These are phyloP conservation scores for Aspergillus sclerotioniger DNA, from an alignment of 495 filamentous ascomycete species.

Conservation along the genomic window DNA sequence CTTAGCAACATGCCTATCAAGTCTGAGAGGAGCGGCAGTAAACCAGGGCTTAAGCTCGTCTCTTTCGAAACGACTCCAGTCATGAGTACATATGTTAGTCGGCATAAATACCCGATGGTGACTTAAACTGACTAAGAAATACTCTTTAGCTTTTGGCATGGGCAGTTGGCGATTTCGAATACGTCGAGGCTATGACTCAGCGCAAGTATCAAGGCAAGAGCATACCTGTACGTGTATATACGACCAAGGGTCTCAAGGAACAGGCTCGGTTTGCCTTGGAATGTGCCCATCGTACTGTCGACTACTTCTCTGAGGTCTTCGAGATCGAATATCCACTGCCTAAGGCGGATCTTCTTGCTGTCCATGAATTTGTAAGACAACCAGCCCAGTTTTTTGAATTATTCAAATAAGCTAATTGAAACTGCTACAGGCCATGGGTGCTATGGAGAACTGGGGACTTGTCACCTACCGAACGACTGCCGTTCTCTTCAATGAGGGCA, in stretches of 20 bases:
- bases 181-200: conserved; percentile 84
- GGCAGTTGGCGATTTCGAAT: conserved; percentile 96
- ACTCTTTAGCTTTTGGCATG: conserved; percentile 71
- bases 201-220: conserved; percentile 84
- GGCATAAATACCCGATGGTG: background rate
- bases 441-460: conserved; percentile 90
- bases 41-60: conserved; percentile 69
- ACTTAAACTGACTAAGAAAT: conserved; percentile 13
- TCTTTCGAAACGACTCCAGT: conserved; percentile 82
- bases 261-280: conserved; percentile 84
- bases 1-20: conserved; percentile 94
- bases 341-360: conserved; percentile 91
- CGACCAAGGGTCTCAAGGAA: conserved; percentile 83
- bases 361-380: conserved; percentile 86
- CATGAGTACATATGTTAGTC: conserved; percentile 88
- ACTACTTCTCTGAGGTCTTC: conserved; percentile 93
- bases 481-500: conserved; percentile 87
- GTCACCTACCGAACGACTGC: conserved; percentile 94
- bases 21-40: conserved; percentile 54
- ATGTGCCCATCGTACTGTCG: conserved; percentile 83
- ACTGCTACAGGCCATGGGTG: conserved; percentile 58
- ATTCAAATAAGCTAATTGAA: conserved; percentile 30
- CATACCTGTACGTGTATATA: conserved; percentile 93
- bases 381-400: background rate
- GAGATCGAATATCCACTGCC: conserved; percentile 93